These are phyloP conservation scores for Suhomyces guaymorum DNA, from an alignment of 1,139 yeast species.

Conservation along the genomic window DNA sequence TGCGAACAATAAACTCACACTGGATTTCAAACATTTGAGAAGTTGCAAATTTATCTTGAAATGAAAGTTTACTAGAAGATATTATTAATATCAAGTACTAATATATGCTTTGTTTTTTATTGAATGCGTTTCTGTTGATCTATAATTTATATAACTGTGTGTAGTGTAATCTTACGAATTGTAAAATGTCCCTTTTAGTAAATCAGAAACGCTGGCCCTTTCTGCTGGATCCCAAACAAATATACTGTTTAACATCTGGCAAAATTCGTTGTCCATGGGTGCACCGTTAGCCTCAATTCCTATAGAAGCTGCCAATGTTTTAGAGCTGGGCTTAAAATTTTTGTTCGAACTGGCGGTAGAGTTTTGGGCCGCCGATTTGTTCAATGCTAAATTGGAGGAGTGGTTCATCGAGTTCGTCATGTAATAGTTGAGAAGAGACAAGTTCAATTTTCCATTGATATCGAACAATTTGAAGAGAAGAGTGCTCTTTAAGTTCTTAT, in stretches of 20 bases:
- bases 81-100: no score
- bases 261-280: conserved; percentile 20
- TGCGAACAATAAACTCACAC: no score
- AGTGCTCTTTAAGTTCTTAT: conserved; percentile 14
- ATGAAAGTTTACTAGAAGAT: no score
- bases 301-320: conserved; percentile 44
- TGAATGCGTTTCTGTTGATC: no score
- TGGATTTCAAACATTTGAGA: no score
- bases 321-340: conserved; percentile 31
- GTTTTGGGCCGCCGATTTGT: no score
- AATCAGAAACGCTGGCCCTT: conserved; percentile 44
- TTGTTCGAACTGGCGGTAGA: conserved; percentile 16
- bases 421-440: conserved; percentile 29
- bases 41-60: no score
- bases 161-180: no score
- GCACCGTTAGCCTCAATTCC: conserved; percentile 34
- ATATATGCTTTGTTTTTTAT: no score
- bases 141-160: no score
- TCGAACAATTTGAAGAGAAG: conserved; percentile 37
- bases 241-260: conserved; percentile 38
- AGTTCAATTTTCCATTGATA: conserved; percentile 38
- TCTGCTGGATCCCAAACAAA: conserved; percentile 59
- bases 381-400: conserved; percentile 14
- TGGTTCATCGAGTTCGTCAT: background rate
- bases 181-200: conserved; percentile 38